Base-by-base conservation (phyloP, 257 asterid species). In the Solanum virginianum region DNA sequence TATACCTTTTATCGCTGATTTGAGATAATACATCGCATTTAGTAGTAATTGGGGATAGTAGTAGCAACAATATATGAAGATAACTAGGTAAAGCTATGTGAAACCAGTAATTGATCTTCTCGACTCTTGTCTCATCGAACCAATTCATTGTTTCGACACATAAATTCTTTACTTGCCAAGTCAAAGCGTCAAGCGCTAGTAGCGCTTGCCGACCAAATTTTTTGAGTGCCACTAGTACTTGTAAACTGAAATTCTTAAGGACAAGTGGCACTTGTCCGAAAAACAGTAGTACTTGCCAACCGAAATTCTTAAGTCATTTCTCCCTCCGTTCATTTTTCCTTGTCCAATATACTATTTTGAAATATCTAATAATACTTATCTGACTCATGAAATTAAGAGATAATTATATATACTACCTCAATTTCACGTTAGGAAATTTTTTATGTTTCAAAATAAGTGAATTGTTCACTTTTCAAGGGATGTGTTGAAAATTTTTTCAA, bases 111-210 rank as follows among this genome's bases (percentile, higher is more conserved):
- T 59, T 26, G 75, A 91, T 39, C 87, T 87, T 87, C 4, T 88
- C 90, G 0, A 72, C 84, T 84, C 92, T 85, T 10, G 93, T 91
- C 6, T 86, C n/a, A 81, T 89, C 88, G 8, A 90, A 57, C 92
- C 94, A 90, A 10, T 55, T 85, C 66, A 85, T 1, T 1, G 84
- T 71, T 49, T 82, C 26, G 5, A 63, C 88, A 43, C 1, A 45
- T 43, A 20, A 72, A n/a, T 13, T 72, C 39, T 12, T 43, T 4
- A 68, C 75, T 32, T 68, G 49, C 49, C 75, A 36, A 68, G 24
- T 32, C 0, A 32, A 32, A 68, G 17, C 16, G 22, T 68, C 49
- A 32, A 72, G n/a, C 2, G n/a, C 56, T 49, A 1, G 3, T n/a
- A 72, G 7, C 13, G 36, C n/a, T 7, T 72, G 80, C 20, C 7